phyloP scores from a whole-genome alignment of 108 stramenopile species.

The Bacterosira constricta region DNA sequence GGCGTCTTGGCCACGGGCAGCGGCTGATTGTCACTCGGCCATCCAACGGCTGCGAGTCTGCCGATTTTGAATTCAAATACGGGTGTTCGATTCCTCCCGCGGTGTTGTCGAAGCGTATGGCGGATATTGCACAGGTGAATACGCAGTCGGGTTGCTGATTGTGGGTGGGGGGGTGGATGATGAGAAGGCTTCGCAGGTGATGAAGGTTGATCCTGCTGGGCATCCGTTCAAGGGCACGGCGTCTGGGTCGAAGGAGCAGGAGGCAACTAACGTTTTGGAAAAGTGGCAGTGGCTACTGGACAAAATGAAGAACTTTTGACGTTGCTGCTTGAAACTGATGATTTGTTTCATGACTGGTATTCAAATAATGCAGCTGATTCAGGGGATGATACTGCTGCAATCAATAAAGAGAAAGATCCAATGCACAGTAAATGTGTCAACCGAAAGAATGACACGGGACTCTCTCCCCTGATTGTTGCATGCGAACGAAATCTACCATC shows the following conservation, averaged over 20 bases:
- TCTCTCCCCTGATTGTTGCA: constrained; percentile 51
- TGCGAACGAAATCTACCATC: constrained; percentile 46
- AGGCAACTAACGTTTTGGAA: constrained; percentile 98
- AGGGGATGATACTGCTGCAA: neutral
- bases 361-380: neutral
- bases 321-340: constrained; percentile 34
- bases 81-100: constrained; percentile 92
- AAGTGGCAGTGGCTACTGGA: constrained; percentile 43
- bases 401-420: neutral
- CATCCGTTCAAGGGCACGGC: constrained; percentile 96
- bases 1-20: constrained; percentile 94
- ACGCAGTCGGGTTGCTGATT: constrained; percentile 92
- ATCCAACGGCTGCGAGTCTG: constrained; percentile 92
- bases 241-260: constrained; percentile 94
- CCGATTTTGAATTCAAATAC: constrained; percentile 93
- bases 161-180: constrained; percentile 97
- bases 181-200: constrained; percentile 93
- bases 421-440: constrained; percentile 20
- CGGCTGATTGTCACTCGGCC: constrained; percentile 82
- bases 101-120: constrained; percentile 93
- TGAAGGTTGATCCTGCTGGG: constrained; percentile 98
- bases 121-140: constrained; percentile 97
- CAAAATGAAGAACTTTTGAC: constrained; percentile 21
- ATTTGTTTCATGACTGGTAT: constrained; percentile 4
- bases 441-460: constrained; percentile 34